Evolutionary conservation across 345 rosid genomes (phyloP).

Genomic region (Viola odorata): DNA sequence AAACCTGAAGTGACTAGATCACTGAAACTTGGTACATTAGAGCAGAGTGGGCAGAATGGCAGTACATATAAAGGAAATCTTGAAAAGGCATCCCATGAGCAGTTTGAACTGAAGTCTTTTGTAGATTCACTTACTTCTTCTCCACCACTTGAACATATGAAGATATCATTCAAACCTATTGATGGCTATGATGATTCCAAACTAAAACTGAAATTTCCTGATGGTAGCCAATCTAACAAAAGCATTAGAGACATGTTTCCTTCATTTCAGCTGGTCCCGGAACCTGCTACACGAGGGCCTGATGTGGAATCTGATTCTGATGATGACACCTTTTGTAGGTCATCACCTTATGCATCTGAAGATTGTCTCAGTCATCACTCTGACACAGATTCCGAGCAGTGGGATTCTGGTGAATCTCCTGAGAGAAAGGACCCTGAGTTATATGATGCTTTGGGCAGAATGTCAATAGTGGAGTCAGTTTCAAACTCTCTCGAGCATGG

Average conservation of each 20-base stretch:
- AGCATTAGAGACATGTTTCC: slow-evolving; percentile 50
- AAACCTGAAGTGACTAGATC: slow-evolving; percentile 35
- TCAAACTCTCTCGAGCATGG: slow-evolving; percentile 31
- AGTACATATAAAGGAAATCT: slow-evolving; percentile 21
- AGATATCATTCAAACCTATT: slow-evolving; percentile 69
- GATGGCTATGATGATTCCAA: slow-evolving; percentile 57
- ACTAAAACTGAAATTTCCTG: slow-evolving; percentile 65
- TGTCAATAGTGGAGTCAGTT: slow-evolving; percentile 32
- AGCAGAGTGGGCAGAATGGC: slow-evolving; percentile 28
- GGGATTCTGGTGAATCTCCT: slow-evolving; percentile 63
- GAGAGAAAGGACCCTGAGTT: slow-evolving; percentile 40
- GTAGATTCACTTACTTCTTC: slow-evolving; percentile 55
- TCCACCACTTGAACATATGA: slow-evolving; percentile 90
- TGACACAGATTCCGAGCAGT: slow-evolving; percentile 70
- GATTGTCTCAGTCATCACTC: slow-evolving; percentile 55
- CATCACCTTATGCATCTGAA: slow-evolving; percentile 67
- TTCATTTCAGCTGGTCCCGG: slow-evolving; percentile 88
- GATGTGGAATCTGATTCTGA: slow-evolving; percentile 55
- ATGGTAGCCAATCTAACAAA: slow-evolving; percentile 33
- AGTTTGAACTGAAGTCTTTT: slow-evolving; percentile 35
- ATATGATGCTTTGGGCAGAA: slow-evolving; percentile 38
- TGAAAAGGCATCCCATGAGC: slow-evolving; percentile 24
- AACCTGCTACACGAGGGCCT: slow-evolving; percentile 31
- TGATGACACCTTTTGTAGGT: slow-evolving; percentile 81
- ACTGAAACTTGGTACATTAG: slow-evolving; percentile 23